phyloP scores from a whole-genome alignment of 2,329 filamentous ascomycete species.

The Hypoxylon sp. region DNA sequence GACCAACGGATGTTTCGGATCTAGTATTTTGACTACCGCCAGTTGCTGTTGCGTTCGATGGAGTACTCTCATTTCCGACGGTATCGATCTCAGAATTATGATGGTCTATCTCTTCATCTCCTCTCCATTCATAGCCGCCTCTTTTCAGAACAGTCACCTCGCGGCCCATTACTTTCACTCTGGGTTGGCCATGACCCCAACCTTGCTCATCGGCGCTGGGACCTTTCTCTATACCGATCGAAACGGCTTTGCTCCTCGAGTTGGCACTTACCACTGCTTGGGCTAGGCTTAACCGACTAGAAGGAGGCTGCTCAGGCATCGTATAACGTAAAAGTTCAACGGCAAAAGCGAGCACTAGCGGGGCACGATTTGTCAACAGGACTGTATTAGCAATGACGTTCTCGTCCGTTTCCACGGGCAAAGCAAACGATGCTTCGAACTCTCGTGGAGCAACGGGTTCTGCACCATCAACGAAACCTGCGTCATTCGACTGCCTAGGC shows the following conservation, averaged over 20 bases:
- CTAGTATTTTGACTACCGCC: slow-evolving; percentile 41
- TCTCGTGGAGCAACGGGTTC: slow-evolving; percentile 66
- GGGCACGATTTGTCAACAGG: slow-evolving; percentile 84
- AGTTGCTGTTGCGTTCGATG: slow-evolving; percentile 38
- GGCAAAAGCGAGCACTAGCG: slow-evolving; percentile 85
- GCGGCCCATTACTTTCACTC: slow-evolving; percentile 79
- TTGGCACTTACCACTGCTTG: slow-evolving; percentile 89
- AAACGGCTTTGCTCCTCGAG: slow-evolving; percentile 81
- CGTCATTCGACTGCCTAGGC: slow-evolving; percentile 47
- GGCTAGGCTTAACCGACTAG: slow-evolving; percentile 85
- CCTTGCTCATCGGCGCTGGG: slow-evolving; percentile 77
- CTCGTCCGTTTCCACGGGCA: slow-evolving; percentile 73
- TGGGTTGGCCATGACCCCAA: slow-evolving; percentile 82
- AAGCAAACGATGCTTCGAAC: slow-evolving; percentile 72
- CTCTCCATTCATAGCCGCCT: slow-evolving; percentile 77
- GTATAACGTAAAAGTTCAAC: slow-evolving; percentile 81
- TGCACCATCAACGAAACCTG: slow-evolving; percentile 52
- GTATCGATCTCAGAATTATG: slow-evolving; percentile 29
- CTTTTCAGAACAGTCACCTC: slow-evolving; percentile 83
- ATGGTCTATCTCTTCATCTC: slow-evolving; percentile 55
- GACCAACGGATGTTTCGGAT: slow-evolving; percentile 34
- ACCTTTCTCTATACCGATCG: slow-evolving; percentile 78
- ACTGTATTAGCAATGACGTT: slow-evolving; percentile 70
- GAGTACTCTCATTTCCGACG: slow-evolving; percentile 29
- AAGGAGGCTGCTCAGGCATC: slow-evolving; percentile 87